phyloP scores from a whole-genome alignment of 441 rosid genomes.

The Adansonia gregorii region DNA sequence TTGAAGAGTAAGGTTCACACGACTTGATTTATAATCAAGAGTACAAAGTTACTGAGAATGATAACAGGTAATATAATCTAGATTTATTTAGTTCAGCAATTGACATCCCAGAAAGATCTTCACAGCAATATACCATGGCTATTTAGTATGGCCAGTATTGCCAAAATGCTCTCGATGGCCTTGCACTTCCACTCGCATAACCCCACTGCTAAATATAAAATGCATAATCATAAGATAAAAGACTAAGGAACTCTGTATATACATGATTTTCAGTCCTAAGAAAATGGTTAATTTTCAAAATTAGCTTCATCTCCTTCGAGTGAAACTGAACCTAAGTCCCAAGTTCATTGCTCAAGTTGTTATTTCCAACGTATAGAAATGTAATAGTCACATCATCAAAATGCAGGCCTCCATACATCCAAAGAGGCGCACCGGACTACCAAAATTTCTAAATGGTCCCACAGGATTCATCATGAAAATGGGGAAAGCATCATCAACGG shows the following conservation, averaged over 20 bases:
- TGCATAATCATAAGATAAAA: background rate
- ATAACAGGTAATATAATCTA: background rate
- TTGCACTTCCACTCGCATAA: conserved; percentile 63
- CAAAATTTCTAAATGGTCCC: conserved; percentile 68
- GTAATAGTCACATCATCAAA: conserved; percentile 62
- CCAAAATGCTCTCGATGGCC: conserved; percentile 84
- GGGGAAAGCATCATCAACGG: conserved; percentile 82
- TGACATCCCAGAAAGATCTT: background rate
- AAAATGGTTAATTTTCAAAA: background rate
- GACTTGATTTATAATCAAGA: background rate
- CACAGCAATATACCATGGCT: background rate
- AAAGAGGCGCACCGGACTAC: conserved; percentile 80
- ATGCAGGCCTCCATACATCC: conserved; percentile 78
- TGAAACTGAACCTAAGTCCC: background rate
- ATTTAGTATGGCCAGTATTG: conserved; percentile 80
- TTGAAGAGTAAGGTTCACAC: background rate
- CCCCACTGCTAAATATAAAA: conserved; percentile 65
- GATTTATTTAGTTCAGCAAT: background rate
- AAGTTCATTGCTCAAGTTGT: background rate
- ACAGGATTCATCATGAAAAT: conserved; percentile 60
- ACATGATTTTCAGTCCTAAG: background rate
- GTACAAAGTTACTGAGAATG: background rate
- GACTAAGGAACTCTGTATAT: background rate
- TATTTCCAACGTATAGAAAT: background rate
- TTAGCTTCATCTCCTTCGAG: background rate